phyloP scores from a whole-genome alignment of 805 yeast species.

The Ogataea chonburiensis region DNA sequence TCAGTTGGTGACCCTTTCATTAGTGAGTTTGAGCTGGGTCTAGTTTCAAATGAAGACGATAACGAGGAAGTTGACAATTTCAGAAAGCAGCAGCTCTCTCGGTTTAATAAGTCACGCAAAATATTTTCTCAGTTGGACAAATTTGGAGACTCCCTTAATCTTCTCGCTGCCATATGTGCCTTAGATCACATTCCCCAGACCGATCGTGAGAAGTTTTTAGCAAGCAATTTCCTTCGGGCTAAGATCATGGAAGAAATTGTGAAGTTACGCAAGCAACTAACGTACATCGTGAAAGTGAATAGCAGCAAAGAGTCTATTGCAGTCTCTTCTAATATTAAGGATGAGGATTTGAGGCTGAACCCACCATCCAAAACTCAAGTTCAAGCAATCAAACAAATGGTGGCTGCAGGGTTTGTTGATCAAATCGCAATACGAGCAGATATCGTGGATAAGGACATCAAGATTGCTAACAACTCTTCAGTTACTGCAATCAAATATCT shows the following conservation, averaged over 20 bases:
- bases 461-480: slow-evolving; percentile 54
- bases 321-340: slow-evolving; percentile 36
- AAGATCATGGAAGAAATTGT: slow-evolving; percentile 83
- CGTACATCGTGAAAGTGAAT: slow-evolving; percentile 68
- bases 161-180: slow-evolving; percentile 84
- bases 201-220: slow-evolving; percentile 47
- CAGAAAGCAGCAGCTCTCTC: slow-evolving; percentile 43
- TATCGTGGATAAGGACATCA: slow-evolving; percentile 58
- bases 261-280: slow-evolving; percentile 77
- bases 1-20: slow-evolving; percentile 93
- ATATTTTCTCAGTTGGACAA: slow-evolving; percentile 68
- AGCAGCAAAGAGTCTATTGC: slow-evolving; percentile 62
- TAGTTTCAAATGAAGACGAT: slow-evolving; percentile 43
- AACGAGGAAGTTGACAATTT: slow-evolving; percentile 36
- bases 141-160: slow-evolving; percentile 69
- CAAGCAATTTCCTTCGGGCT: slow-evolving; percentile 64
- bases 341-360: slow-evolving; percentile 49
- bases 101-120: slow-evolving; percentile 57
- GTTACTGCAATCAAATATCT: slow-evolving; percentile 64
- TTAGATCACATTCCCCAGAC: slow-evolving; percentile 67
- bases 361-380: slow-evolving; percentile 71
- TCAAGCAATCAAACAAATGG: slow-evolving; percentile 82
- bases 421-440: slow-evolving; percentile 87
- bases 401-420: slow-evolving; percentile 90
- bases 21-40: slow-evolving; percentile 70